phyloP scores from a whole-genome alignment of 2,329 filamentous ascomycete species.

The Simplicillium aogashimaense region DNA sequence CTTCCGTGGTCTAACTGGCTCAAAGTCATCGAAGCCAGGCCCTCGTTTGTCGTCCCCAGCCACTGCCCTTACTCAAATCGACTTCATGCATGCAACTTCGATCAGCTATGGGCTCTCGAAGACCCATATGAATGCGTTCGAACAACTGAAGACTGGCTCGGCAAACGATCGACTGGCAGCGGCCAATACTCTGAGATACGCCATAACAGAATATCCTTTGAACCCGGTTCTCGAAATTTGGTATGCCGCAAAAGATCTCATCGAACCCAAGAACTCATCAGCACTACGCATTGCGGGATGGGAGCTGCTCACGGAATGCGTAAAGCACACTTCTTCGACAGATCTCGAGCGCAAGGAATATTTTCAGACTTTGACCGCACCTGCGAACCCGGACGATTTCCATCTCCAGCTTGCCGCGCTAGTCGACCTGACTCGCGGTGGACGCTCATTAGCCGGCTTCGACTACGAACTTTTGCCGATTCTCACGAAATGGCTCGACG shows the following conservation, averaged over 20 bases:
- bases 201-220: slow-evolving; percentile 49
- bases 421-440: slow-evolving; percentile 49
- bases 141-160: slow-evolving; percentile 41
- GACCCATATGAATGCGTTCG: slow-evolving; percentile 43
- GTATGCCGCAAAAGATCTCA: slow-evolving; percentile 56
- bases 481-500: slow-evolving; percentile 49
- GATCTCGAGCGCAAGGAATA: slow-evolving; percentile 57
- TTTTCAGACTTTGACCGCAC: slow-evolving; percentile 50
- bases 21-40: slow-evolving; percentile 42
- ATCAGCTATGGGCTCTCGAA: slow-evolving; percentile 34
- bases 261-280: slow-evolving; percentile 44
- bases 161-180: slow-evolving; percentile 45
- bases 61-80: slow-evolving; percentile 28
- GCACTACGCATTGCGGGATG: slow-evolving; percentile 50
- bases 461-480: slow-evolving; percentile 57
- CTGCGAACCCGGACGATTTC: slow-evolving; percentile 52
- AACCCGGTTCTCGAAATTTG: slow-evolving; percentile 53
- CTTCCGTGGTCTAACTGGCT: slow-evolving; percentile 51
- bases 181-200: slow-evolving; percentile 44
- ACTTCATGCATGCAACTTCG: slow-evolving; percentile 32
- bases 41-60: slow-evolving; percentile 29
- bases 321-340: slow-evolving; percentile 51
- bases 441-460: slow-evolving; percentile 54
- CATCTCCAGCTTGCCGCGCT: slow-evolving; percentile 55
- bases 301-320: slow-evolving; percentile 56